These are phyloP conservation scores for Paramarasmius palmivorus DNA, from an alignment of 1,284 basidiomycete species.

Conservation along the genomic window DNA sequence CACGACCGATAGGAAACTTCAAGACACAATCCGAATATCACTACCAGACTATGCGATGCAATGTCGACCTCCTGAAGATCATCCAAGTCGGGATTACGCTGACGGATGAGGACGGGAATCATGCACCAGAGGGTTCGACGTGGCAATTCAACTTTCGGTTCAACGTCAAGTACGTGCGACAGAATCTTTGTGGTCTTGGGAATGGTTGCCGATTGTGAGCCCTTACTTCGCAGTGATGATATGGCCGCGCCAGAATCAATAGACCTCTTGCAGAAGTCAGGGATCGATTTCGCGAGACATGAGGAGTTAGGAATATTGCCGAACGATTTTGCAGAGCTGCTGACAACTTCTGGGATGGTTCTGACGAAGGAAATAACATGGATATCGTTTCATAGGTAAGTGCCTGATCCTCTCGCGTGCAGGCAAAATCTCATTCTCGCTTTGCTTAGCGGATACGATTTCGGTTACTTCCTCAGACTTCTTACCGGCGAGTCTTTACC, in stretches of 20 bases:
- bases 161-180: conserved; percentile 72
- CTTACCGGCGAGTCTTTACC: conserved; percentile 90
- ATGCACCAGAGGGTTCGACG: conserved; percentile 86
- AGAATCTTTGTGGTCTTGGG: neutral
- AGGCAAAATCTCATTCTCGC: neutral
- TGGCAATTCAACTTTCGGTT: conserved; percentile 99
- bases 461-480: conserved; percentile 97
- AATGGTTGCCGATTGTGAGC: conserved; percentile 2
- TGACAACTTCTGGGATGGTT: conserved; percentile 96
- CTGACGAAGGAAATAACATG: conserved; percentile 90
- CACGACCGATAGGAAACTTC: conserved; percentile 94
- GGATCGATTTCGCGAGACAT: conserved; percentile 94
- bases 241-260: conserved; percentile 99
- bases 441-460: conserved; percentile 88
- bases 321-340: conserved; percentile 94
- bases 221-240: conserved; percentile 67
- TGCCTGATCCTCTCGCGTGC: conserved; percentile 13
- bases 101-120: conserved; percentile 90
- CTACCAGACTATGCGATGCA: conserved; percentile 99
- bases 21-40: conserved; percentile 98
- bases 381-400: conserved; percentile 97
- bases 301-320: conserved; percentile 92
- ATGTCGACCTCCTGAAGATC: conserved; percentile 97
- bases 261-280: conserved; percentile 92
- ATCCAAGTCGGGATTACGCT: conserved; percentile 97